Evolutionary conservation across 2,329 filamentous ascomycete genomes (phyloP).

Genomic region (Ambrosiella cleistominuta): DNA sequence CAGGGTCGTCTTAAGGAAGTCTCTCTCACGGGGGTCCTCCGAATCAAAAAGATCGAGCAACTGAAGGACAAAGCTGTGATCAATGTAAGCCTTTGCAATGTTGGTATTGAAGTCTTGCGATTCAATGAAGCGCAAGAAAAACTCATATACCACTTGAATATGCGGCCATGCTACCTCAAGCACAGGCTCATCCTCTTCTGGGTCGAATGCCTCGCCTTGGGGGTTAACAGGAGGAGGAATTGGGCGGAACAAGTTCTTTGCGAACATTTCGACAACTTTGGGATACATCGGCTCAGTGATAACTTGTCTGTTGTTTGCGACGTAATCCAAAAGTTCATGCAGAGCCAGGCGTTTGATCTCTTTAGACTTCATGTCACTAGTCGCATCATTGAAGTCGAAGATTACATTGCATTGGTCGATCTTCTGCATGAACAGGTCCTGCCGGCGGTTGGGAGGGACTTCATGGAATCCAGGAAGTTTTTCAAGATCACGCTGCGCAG

Average conservation of each 20-base stretch:
- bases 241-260: constrained; percentile 92
- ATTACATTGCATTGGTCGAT: constrained; percentile 99
- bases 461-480: constrained; percentile 97
- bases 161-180: constrained; percentile 97
- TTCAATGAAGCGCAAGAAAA: constrained; percentile 96
- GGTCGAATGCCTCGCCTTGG: constrained; percentile 94
- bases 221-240: constrained; percentile 96
- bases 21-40: constrained; percentile 86
- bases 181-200: constrained; percentile 95
- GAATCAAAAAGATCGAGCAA: constrained; percentile 97
- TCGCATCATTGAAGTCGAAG: constrained; percentile 98
- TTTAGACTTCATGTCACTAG: constrained; percentile 98
- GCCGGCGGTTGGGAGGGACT: constrained; percentile 80
- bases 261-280: constrained; percentile 96
- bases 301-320: constrained; percentile 94
- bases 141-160: constrained; percentile 98
- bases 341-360: constrained; percentile 95
- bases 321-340: constrained; percentile 92
- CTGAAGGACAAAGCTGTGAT: constrained; percentile 92
- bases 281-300: constrained; percentile 99
- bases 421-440: constrained; percentile 99
- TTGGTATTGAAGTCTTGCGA: constrained; percentile 99
- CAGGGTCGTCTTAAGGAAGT: constrained; percentile 94
- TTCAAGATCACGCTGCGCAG: constrained; percentile 86
- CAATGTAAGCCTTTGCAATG: constrained; percentile 96